A percentile compares a stretch with the other conserved stretches of the same genome.
Conservation (phyloP, 345 rosid species). For the Acer yangbiense region DNA sequence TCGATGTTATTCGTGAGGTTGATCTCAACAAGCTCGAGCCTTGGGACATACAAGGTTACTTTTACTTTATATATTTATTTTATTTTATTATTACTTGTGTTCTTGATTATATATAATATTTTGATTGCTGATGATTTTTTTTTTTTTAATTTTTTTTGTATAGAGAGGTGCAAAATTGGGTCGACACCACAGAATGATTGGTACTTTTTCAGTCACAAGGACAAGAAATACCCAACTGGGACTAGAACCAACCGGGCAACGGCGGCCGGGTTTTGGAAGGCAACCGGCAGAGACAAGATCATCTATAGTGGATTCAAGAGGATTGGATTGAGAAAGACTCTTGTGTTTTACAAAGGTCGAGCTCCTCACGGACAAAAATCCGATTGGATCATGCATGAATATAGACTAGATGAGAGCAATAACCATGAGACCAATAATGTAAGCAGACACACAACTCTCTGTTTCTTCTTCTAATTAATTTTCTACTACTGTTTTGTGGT, state of each 20-base stretch:
- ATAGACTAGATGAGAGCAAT: conserved; percentile 76
- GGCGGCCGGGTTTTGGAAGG: conserved; percentile 96
- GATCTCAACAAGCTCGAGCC: conserved; percentile 99
- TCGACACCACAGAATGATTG: conserved; percentile 94
- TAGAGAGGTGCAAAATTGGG: conserved; percentile 93
- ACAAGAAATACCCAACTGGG: conserved; percentile 95
- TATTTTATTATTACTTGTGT: too few relatives aligned
- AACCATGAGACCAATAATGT: conserved; percentile 35
- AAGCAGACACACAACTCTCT: conserved; percentile 25
- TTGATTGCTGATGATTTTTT: background rate
- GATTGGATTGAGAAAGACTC: conserved; percentile 91
- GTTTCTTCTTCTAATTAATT: background rate
- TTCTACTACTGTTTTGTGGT: background rate
- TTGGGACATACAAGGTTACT: conserved; percentile 97
- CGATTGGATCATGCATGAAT: conserved; percentile 99
- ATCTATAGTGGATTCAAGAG: conserved; percentile 66
- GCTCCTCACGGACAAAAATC: conserved; percentile 98
- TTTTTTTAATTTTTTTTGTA: conserved; percentile 3
- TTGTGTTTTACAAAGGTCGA: conserved; percentile 90
- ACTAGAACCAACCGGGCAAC: conserved; percentile 96
- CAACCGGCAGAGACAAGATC: conserved; percentile 96
- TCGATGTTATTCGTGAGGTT: conserved; percentile 94
- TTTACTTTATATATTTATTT: background rate
- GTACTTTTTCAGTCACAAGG: conserved; percentile 99
- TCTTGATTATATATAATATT: too few relatives aligned